Evolutionary conservation across 371 early-diverging fungal genomes (phyloP), one percentile per base, ranked within the genome.

Genomic region (Mycotypha africana): DNA sequence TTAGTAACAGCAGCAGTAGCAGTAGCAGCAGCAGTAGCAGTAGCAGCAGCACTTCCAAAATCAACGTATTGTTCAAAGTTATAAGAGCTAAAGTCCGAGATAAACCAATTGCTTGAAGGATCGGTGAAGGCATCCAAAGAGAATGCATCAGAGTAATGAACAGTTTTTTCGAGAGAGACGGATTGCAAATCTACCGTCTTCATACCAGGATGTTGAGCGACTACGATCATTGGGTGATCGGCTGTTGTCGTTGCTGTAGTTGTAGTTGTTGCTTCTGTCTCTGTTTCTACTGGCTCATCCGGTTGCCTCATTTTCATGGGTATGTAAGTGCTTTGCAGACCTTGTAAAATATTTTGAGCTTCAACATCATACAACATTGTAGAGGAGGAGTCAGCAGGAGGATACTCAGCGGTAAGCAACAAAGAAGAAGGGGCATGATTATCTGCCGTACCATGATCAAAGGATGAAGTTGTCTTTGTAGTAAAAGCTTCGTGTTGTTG

Each of bases 151-250:
- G 42, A 30, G 31, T 34, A 56, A 17, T 56, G 56, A 23, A 56
- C 35, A 11, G n/a, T 49, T 34, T 55, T 55, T 15, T 55, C 49
- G 3, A 55, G 14, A 3, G 36, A 5, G 16, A 32, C 20, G 1
- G 39, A 39, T 14, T 55, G 55, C 15, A 55, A 42, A 14, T 55
- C 45, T 15, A 55, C 45, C 1, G 55, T 55, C 14, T 55, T 55
- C 55, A 55, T 55, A 12, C 45, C 55, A 21, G 43, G 47, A 42
- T 47, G 47, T 15, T 42, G 38, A 17, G 26, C 5, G 2, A 52
- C 25, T 4, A 31, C 20, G n/a, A n/a, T n/a, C n/a, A n/a, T n/a
- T n/a, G n/a, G n/a, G 20, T 42, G 16, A 42, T 10, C 23, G 35
- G 44, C 33, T 21, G 16, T 32, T 22, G 16, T 5, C 11, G 5